phyloP scores from a whole-genome alignment of 495 filamentous ascomycete genomes.

The Paragyromitra xinjiangensis region DNA sequence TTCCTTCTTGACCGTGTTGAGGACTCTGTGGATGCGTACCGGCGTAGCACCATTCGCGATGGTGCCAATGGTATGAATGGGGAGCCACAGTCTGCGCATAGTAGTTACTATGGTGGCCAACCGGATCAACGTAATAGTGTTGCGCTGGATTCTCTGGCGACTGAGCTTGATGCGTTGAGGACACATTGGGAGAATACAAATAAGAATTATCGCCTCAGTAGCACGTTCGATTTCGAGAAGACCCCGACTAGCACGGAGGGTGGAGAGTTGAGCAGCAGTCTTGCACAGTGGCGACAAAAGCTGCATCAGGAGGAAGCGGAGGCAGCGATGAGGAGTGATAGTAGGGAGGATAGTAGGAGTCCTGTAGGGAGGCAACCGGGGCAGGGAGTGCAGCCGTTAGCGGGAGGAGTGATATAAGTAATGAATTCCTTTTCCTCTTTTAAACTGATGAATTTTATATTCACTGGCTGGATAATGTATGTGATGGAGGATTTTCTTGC shows the following conservation, averaged over 20 bases:
- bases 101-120: constrained; percentile 62
- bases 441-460: constrained; percentile 41
- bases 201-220: constrained; percentile 89
- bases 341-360: constrained; percentile 46
- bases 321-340: constrained; percentile 53
- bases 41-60: constrained; percentile 63
- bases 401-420: constrained; percentile 51
- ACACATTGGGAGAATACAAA: constrained; percentile 95
- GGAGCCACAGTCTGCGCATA: constrained; percentile 69
- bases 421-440: constrained; percentile 46
- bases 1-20: constrained; percentile 94
- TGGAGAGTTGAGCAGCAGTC: constrained; percentile 54
- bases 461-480: constrained; percentile 55
- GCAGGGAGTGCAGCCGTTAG: constrained; percentile 29
- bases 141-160: constrained; percentile 88
- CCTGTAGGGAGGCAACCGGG: constrained; percentile 39
- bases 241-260: constrained; percentile 58
- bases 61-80: constrained; percentile 46
- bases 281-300: constrained; percentile 57
- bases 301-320: constrained; percentile 55
- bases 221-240: constrained; percentile 83
- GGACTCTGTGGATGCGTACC: constrained; percentile 90
- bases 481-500: constrained; percentile 38
- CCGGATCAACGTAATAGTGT: constrained; percentile 76
- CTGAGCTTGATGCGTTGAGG: constrained; percentile 86